Base-by-base conservation (phyloP, 164 flowering plant species). In the Buxus sempervirens region DNA sequence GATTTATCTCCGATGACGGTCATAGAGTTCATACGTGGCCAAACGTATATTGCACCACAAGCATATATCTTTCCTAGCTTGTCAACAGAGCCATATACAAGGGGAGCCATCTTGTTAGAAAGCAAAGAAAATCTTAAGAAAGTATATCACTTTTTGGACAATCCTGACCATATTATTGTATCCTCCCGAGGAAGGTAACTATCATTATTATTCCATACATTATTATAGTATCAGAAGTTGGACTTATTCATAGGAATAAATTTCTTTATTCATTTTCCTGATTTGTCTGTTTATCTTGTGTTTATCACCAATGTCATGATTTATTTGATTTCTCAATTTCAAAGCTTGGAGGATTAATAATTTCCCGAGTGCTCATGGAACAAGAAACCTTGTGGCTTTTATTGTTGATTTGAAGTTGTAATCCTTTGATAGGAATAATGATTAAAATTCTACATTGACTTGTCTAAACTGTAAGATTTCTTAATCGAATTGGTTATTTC, bases 111-210 rank as follows among this genome's bases (percentile, higher is more conserved):
- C 41, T 56, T 67, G 64, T 55, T 75, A 56, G 73, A 81, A 54
- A 65, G 49, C 62, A 23, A 69, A 67, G 67, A 64, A 58, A 71
- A 84, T 64, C 70, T 83, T 70, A 58, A 78, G 64, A 75, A 69
- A 61, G 51, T 87, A 62, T 51, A 13, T 38, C 62, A 69, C 10
- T 85, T 85, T 68, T 27, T 87, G 68, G 68, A 64, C 27, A 68
- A 75, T 65, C 78, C 86, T 2, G 62, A 65, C 61, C 85, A 81
- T 62, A 38, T 85, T 20, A 78, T 87, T 25, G 38, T 78, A 56
- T 87, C 91, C 10, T 75, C 81, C 22, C 70, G 60, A 63, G 86
- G 84, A 74, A 85, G 86, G 86, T 82, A 78, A 56, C 55, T 58
- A 54, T 41, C 38, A n/a, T 49, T 51, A 49, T 26, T 14, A 13